A percentile compares a stretch with the other conserved stretches of the same genome.
These are phyloP conservation scores for Botrytis hyacinthi DNA, from an alignment of 2,329 filamentous ascomycete species.

Conservation along the genomic window DNA sequence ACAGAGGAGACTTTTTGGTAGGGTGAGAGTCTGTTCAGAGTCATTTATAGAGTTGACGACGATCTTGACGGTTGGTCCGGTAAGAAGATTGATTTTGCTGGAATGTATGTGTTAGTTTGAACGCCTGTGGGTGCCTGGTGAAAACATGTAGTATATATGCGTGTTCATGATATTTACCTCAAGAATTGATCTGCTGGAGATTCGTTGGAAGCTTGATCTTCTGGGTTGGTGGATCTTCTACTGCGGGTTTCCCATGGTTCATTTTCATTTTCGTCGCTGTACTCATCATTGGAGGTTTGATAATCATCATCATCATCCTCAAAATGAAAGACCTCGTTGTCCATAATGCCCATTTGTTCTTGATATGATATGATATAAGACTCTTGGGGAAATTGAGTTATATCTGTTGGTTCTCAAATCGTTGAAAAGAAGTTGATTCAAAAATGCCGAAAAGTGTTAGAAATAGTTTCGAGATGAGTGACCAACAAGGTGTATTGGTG, in stretches of 20 bases:
- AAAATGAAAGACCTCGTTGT: background rate
- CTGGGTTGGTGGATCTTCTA: background rate
- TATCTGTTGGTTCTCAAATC: background rate
- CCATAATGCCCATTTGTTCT: background rate
- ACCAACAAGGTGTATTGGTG: background rate
- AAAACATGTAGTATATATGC: no score
- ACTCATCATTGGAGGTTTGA: conserved; percentile 2
- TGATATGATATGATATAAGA: background rate
- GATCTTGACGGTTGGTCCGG: conserved; percentile 18
- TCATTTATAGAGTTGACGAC: background rate
- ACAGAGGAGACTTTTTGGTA: conserved; percentile 23
- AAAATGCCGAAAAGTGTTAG: no score
- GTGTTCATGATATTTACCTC: background rate
- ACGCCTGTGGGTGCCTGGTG: accelerated
- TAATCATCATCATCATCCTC: background rate
- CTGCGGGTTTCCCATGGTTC: background rate
- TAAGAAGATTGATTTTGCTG: conserved; percentile 15
- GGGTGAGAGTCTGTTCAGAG: background rate
- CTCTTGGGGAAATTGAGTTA: background rate
- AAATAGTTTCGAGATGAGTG: background rate
- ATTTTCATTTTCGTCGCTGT: background rate
- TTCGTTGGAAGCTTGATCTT: background rate
- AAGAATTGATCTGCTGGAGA: conserved; percentile 13
- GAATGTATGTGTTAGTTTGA: background rate
- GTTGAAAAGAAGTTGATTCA: background rate